Conservation (phyloP, 2,329 filamentous ascomycete species). For the Neopestalotiopsis clavispora region DNA sequence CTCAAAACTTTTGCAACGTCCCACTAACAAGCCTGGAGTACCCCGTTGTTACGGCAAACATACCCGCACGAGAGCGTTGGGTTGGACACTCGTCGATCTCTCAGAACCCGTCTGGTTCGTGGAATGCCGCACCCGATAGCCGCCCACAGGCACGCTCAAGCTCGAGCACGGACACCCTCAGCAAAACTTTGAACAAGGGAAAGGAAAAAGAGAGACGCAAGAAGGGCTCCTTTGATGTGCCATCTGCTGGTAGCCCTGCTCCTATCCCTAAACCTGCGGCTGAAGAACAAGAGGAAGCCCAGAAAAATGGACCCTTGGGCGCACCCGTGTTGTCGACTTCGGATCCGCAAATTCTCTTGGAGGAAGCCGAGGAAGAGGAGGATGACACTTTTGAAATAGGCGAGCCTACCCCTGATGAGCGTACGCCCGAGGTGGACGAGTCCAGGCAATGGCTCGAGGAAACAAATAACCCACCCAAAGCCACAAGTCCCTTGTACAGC, state of each 20-base stretch:
- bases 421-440: slow-evolving; percentile 18
- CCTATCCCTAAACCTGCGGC: slow-evolving; percentile 25
- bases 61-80: slow-evolving; percentile 74
- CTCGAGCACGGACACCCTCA: slow-evolving; percentile 32
- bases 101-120: slow-evolving; percentile 38
- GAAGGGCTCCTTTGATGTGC: slow-evolving; percentile 24
- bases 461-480: background rate
- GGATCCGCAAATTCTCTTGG: slow-evolving; percentile 37
- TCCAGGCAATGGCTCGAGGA: slow-evolving; percentile 19
- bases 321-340: slow-evolving; percentile 35
- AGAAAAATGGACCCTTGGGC: slow-evolving; percentile 37
- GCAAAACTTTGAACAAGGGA: slow-evolving; percentile 33
- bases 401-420: slow-evolving; percentile 30
- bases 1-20: background rate
- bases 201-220: slow-evolving; percentile 38
- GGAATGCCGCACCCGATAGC: slow-evolving; percentile 36
- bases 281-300: slow-evolving; percentile 31
- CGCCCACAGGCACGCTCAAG: slow-evolving; percentile 23
- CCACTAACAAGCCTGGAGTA: slow-evolving; percentile 63
- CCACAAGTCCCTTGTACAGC: slow-evolving; percentile 22
- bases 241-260: slow-evolving; percentile 23
- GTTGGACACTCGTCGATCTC: slow-evolving; percentile 40
- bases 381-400: slow-evolving; percentile 29
- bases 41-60: slow-evolving; percentile 83
- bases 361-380: slow-evolving; percentile 38